Base-by-base conservation (phyloP, 192 early-diverging fungal genomes). In the Chytriomyces confervae region DNA sequence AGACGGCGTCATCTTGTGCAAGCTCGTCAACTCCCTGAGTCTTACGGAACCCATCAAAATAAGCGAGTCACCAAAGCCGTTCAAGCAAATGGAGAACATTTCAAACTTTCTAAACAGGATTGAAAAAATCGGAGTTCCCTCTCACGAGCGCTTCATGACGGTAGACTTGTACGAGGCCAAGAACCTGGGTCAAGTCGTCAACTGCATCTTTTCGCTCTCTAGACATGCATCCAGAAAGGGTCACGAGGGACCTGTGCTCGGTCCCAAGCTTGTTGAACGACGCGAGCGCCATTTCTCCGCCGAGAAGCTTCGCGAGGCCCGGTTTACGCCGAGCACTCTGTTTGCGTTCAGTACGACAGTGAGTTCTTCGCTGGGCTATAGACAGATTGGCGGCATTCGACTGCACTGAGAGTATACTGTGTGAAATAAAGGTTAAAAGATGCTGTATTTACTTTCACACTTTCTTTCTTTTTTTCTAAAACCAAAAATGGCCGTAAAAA, bases 151-250 rank as follows among this genome's bases (percentile, higher is more conserved):
- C 0, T 94, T 94, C 80, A 91, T 91, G 79, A 94, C 92, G 6
- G 86, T 94, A 45, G 92, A 94, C 74, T 74, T 94, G 50, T 94
- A 83, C 75, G 92, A 94, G 70, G 85, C 82, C 69, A 94, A 94
- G 86, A 94, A 92, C 81, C 82, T 88, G 62, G 82, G 82, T 50
- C 79, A 83, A 71, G 84, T 85, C 20, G 83, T 91, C 5, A 87
- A 92, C 77, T 87, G 86, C 60, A 89, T 93, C 64, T 93, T 87
- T 63, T 81, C 91, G 18, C 76, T 93, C 6, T 91, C 91, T 5
- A 85, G 92, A 23, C 84, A 89, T 61, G 92, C 91, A 24, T 82
- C 84, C 77, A 87, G 86, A 45, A 64, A 75, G 13, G 92, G 91
- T 27, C 79, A 77, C 48, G 77, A 81, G 13, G 82, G 71, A 5